phyloP scores from a whole-genome alignment of 2,329 filamentous ascomycete genomes.

The Talaromyces funiculosus region DNA sequence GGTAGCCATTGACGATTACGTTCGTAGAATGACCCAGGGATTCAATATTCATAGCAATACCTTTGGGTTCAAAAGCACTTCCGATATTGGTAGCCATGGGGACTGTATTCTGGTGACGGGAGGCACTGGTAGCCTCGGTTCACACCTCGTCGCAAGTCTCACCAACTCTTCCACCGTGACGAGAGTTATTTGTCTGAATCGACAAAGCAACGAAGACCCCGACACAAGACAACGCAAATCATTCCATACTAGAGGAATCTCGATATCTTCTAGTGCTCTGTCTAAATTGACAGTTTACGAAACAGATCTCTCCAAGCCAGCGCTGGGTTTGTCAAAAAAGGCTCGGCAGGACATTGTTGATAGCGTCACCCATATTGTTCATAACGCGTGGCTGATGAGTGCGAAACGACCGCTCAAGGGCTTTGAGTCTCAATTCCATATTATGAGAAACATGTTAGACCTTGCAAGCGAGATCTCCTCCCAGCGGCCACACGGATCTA shows the following conservation, averaged over 20 bases:
- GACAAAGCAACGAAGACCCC: neutral
- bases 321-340: neutral
- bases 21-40: neutral
- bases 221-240: neutral
- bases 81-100: neutral
- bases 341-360: slow-evolving; percentile 2
- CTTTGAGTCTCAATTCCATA: slow-evolving; percentile 29
- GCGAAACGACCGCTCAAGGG: slow-evolving; percentile 13
- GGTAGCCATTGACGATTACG: neutral
- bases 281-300: neutral
- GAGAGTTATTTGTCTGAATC: slow-evolving; percentile 34
- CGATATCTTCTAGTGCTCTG: neutral
- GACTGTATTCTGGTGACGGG: neutral
- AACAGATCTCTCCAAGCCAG: neutral
- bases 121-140: slow-evolving; percentile 22
- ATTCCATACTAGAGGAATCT: neutral
- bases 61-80: neutral
- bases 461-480: slow-evolving; percentile 35
- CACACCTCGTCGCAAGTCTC: slow-evolving; percentile 46
- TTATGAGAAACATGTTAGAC: slow-evolving; percentile 47
- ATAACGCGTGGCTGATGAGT: slow-evolving; percentile 28
- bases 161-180: slow-evolving; percentile 34
- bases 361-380: slow-evolving; percentile 43
- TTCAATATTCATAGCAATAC: neutral
- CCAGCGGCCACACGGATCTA: slow-evolving; percentile 4